Conservation (phyloP, 768 basidiomycete genomes). For the Goffeauzyma gilvescens region DNA sequence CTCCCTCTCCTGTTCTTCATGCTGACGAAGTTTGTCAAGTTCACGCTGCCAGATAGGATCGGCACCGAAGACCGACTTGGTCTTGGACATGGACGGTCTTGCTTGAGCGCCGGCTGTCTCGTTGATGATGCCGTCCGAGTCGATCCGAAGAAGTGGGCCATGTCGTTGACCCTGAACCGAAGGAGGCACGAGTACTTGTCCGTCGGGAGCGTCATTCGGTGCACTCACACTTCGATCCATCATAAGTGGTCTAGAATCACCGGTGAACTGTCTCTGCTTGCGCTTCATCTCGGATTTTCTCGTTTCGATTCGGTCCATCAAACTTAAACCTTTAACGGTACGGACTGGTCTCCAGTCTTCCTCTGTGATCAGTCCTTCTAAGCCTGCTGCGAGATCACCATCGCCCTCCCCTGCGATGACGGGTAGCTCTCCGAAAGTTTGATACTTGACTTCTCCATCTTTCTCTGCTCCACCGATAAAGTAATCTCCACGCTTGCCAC, state of each 20-base stretch:
- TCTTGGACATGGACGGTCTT: slow-evolving; percentile 31
- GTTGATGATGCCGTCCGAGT: too few relatives aligned
- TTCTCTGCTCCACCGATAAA: slow-evolving; percentile 50
- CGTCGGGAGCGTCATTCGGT: too few relatives aligned
- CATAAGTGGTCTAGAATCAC: slow-evolving; percentile 80
- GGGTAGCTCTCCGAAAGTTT: slow-evolving; percentile 31
- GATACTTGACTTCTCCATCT: slow-evolving; percentile 44
- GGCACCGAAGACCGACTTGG: slow-evolving; percentile 74
- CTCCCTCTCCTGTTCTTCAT: slow-evolving; percentile 48
- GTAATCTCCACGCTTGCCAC: slow-evolving; percentile 48
- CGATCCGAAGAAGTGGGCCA: too few relatives aligned
- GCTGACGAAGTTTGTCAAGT: slow-evolving; percentile 55
- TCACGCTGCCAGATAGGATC: slow-evolving; percentile 87
- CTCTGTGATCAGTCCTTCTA: slow-evolving; percentile 12
- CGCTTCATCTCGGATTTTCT: slow-evolving; percentile 64
- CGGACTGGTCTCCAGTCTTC: slow-evolving; percentile 9
- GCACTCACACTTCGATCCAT: too few relatives aligned
- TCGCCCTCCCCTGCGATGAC: slow-evolving; percentile 36
- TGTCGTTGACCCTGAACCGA: too few relatives aligned
- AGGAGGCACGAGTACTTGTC: too few relatives aligned
- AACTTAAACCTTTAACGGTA: slow-evolving; percentile 35
- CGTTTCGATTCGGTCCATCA: slow-evolving; percentile 73
- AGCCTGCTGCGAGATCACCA: too few relatives aligned
- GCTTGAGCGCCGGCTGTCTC: background rate
- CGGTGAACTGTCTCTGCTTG: slow-evolving; percentile 73